These are phyloP conservation scores for Fusarium sp. DNA, from an alignment of 2,329 filamentous ascomycete genomes.

Conservation along the genomic window DNA sequence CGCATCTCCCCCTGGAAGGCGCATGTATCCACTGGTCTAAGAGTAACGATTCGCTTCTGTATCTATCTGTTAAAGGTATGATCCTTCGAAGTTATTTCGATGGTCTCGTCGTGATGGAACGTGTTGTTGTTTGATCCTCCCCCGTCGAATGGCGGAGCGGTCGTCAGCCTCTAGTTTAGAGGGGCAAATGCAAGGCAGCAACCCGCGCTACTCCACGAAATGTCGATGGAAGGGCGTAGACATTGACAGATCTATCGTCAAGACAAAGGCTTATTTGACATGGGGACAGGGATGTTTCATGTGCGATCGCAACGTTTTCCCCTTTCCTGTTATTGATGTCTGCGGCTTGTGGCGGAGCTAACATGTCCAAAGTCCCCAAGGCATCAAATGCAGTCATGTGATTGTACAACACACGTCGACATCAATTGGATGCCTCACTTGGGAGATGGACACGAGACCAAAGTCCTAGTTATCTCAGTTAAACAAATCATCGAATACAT, in stretches of 20 bases:
- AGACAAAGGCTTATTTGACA: neutral
- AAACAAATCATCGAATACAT: neutral
- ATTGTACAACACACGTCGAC: neutral
- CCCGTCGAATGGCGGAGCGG: neutral
- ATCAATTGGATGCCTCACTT: neutral
- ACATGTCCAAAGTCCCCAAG: neutral
- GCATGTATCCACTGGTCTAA: neutral
- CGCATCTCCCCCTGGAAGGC: neutral
- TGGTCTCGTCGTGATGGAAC: neutral
- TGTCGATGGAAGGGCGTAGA: slow-evolving; percentile 39
- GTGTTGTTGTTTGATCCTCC: neutral
- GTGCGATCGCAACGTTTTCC: neutral
- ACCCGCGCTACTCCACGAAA: slow-evolving; percentile 4
- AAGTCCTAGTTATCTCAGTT: neutral
- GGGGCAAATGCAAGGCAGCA: slow-evolving; percentile 3
- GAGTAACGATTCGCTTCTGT: neutral
- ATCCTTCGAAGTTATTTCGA: neutral
- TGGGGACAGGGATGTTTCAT: neutral
- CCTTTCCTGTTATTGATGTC: neutral
- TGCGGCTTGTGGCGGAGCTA: neutral
- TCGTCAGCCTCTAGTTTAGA: neutral
- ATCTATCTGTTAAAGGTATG: neutral
- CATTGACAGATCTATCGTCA: slow-evolving; percentile 7
- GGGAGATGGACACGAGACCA: neutral
- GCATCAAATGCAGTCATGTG: neutral